Conservation (phyloP, 148 eudicot species). For the Vaccinium darrowii region DNA sequence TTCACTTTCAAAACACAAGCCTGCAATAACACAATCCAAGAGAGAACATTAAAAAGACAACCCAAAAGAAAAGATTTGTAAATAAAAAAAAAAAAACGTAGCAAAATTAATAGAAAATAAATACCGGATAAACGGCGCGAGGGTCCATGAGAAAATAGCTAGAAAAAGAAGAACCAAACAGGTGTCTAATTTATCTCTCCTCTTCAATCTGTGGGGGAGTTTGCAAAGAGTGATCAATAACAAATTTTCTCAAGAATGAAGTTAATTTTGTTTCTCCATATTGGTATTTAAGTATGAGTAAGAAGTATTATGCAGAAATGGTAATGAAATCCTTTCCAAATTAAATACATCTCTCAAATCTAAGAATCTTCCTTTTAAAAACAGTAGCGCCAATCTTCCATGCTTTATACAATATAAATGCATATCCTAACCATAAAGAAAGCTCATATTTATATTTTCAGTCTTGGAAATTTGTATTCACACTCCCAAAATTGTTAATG, state of each 20-base stretch:
- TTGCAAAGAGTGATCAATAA: not conserved
- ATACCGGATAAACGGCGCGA: not conserved
- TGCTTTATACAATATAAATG: not conserved
- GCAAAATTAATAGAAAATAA: not conserved
- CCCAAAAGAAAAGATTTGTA: not conserved
- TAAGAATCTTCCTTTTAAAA: not conserved
- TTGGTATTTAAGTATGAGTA: not conserved
- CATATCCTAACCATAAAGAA: not conserved
- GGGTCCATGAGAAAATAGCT: not conserved
- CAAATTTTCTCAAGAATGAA: not conserved
- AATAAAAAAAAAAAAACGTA: not conserved
- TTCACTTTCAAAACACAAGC: slow-evolving; percentile 16
- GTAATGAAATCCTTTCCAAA: not conserved
- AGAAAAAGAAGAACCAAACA: not conserved
- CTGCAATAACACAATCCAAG: slow-evolving; percentile 8
- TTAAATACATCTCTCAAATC: not conserved
- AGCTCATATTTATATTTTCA: not conserved
- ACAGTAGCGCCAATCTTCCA: not conserved
- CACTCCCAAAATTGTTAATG: too few species aligned
- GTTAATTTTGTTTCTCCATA: not conserved
- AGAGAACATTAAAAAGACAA: not conserved
- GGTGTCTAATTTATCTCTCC: not conserved
- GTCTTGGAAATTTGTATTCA: too few species aligned
- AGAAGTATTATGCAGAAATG: not conserved
- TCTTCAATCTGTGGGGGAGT: not conserved